phyloP scores from a whole-genome alignment of 1,284 basidiomycete genomes.

The Ustilago curta region DNA sequence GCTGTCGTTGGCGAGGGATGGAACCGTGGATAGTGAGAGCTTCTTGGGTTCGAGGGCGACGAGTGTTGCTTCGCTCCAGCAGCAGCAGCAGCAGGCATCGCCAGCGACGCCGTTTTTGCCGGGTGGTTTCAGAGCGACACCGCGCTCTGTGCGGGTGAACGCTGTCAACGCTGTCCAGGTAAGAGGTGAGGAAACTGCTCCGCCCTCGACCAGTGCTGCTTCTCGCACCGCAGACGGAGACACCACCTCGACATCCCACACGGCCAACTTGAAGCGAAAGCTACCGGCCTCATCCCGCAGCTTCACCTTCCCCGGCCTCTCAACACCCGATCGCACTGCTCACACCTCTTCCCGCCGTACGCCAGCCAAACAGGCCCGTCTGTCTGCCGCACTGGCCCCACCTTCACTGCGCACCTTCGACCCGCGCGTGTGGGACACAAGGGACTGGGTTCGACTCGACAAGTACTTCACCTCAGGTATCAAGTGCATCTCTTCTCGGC shows the following conservation, averaged over 20 bases:
- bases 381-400: constrained; percentile 13
- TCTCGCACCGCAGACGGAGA: constrained; percentile 10
- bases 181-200: constrained; percentile 2
- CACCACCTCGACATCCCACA: constrained; percentile 7
- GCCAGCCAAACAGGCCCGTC: constrained; percentile 18
- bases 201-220: constrained; percentile 10
- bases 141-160: not conserved
- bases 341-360: constrained; percentile 1
- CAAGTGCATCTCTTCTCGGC: constrained; percentile 19
- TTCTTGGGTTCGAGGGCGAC: constrained; percentile 27
- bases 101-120: constrained; percentile 45
- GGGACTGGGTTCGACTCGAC: constrained; percentile 45
- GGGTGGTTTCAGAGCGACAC: constrained; percentile 41
- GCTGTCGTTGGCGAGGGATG: constrained; percentile 33
- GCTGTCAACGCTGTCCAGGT: not conserved
- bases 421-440: constrained; percentile 27
- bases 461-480: constrained; percentile 39
- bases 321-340: constrained; percentile 9
- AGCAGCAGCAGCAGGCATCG: constrained; percentile 5
- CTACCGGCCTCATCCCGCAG: not conserved
- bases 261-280: constrained; percentile 13
- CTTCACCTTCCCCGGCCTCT: constrained; percentile 18
- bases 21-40: constrained; percentile 26
- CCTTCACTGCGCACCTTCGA: constrained; percentile 13
- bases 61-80: constrained; percentile 8